These are phyloP conservation scores for Trypanosomatidae sp. DNA, from an alignment of 208 protist species.

Conservation along the genomic window DNA sequence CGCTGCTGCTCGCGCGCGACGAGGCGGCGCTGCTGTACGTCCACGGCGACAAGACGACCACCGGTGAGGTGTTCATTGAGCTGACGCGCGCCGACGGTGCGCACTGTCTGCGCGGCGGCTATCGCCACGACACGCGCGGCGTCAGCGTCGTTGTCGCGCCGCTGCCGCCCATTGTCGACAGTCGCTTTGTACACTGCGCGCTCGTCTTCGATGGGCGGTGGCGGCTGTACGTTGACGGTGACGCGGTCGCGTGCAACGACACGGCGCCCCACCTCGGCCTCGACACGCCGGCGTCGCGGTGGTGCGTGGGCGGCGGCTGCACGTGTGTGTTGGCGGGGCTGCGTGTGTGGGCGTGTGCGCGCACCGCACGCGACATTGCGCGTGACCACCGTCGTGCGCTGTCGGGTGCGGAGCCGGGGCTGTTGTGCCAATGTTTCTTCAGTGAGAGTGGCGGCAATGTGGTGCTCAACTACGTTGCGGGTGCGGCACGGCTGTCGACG, in stretches of 20 bases:
- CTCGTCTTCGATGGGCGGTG: slow-evolving; percentile 85
- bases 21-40: slow-evolving; percentile 74
- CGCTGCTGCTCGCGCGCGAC: slow-evolving; percentile 61
- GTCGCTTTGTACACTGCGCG: slow-evolving; percentile 57
- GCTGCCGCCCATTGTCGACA: slow-evolving; percentile 35
- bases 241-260: slow-evolving; percentile 45
- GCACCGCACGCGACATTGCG: slow-evolving; percentile 37
- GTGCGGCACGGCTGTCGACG: too few species aligned
- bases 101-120: slow-evolving; percentile 73
- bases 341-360: slow-evolving; percentile 63
- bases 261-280: slow-evolving; percentile 62
- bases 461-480: slow-evolving; percentile 51
- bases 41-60: slow-evolving; percentile 78
- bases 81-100: slow-evolving; percentile 55
- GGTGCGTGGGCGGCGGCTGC: slow-evolving; percentile 66
- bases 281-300: slow-evolving; percentile 52
- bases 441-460: slow-evolving; percentile 80
- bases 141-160: slow-evolving; percentile 59
- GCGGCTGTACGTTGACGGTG: slow-evolving; percentile 69
- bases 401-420: slow-evolving; percentile 46
- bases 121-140: slow-evolving; percentile 73
- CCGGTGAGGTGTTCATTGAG: slow-evolving; percentile 86
- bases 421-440: slow-evolving; percentile 68
- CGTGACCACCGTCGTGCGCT: slow-evolving; percentile 65
- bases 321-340: slow-evolving; percentile 64